phyloP scores from a whole-genome alignment of 208 protist species.

The Plasmodiophora brassicae region DNA sequence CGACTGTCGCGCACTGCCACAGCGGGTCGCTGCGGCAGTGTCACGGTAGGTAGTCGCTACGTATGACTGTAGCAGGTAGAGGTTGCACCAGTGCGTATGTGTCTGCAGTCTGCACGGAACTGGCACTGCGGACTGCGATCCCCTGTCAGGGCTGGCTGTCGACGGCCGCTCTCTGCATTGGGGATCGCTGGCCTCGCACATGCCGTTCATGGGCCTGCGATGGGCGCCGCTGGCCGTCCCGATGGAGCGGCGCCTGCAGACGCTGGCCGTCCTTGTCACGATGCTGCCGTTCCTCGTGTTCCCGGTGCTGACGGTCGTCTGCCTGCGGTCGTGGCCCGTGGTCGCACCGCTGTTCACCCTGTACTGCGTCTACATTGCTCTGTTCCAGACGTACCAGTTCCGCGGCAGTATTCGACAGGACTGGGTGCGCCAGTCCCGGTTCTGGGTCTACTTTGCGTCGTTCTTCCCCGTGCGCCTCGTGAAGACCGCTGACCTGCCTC shows the following conservation, averaged over 20 bases:
- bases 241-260: conserved; percentile 47
- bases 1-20: too few species aligned
- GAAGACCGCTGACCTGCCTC: conserved; percentile 50
- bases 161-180: too few species aligned
- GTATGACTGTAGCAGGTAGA: too few species aligned
- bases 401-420: not conserved
- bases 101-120: too few species aligned
- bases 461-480: conserved; percentile 53
- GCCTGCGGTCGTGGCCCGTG: not conserved
- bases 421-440: not conserved
- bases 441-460: conserved; percentile 36
- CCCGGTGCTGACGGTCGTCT: not conserved
- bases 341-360: not conserved
- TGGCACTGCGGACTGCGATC: too few species aligned
- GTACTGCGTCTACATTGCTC: not conserved
- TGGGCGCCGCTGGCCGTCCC: conserved; percentile 46
- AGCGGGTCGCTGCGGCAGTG: too few species aligned
- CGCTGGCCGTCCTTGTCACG: conserved; percentile 44
- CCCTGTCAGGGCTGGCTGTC: too few species aligned
- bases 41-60: too few species aligned
- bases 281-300: not conserved
- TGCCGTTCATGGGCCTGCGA: too few species aligned
- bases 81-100: too few species aligned
- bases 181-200: too few species aligned
- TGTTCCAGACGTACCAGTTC: conserved; percentile 16